Evolutionary conservation across 148 eudicot genomes (phyloP).

Genomic region (Heliamphora exappendiculata): DNA sequence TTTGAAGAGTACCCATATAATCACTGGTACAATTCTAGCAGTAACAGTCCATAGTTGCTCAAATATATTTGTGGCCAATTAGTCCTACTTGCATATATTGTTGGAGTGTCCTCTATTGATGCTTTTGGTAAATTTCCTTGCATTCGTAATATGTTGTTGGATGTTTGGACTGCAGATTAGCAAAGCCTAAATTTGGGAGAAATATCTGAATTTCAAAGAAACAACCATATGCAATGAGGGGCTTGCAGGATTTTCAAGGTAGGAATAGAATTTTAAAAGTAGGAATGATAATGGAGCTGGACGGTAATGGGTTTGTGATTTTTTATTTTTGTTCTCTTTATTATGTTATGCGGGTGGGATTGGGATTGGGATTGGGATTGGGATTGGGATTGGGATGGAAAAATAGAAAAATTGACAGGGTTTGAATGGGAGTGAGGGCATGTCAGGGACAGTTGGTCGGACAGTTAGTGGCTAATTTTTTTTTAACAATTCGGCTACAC

Average conservation of each 20-base stretch:
- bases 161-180: background rate
- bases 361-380: no score
- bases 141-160: background rate
- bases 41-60: background rate
- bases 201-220: background rate
- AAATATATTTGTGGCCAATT: background rate
- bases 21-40: background rate
- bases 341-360: no score
- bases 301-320: no score
- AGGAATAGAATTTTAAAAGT: no score
- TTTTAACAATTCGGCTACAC: no score
- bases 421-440: no score
- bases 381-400: no score
- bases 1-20: background rate
- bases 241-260: background rate
- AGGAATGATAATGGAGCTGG: no score
- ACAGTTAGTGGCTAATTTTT: no score
- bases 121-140: background rate
- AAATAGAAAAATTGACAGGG: no score
- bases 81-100: background rate
- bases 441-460: no score
- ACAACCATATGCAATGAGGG: background rate
- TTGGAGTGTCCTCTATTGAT: background rate
- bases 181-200: background rate
- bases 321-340: no score